Percentiles rank a stretch among this genome's conserved stretches.
Conservation (phyloP, 2,329 filamentous ascomycete species). For the Calonectria pseudoreteaudii region DNA sequence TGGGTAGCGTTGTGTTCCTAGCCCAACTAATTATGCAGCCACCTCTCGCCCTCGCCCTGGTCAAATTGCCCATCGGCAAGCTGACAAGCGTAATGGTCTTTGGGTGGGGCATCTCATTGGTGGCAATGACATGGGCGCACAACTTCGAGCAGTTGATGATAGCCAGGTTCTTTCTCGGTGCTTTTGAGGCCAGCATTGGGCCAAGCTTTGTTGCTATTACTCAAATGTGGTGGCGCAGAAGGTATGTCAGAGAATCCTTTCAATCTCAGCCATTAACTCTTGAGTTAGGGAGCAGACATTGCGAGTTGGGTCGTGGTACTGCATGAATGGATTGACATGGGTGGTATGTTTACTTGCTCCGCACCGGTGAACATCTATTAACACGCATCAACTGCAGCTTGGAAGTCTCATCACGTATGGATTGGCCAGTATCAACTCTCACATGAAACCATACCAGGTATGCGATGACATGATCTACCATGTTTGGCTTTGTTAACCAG, state of each 20-base stretch:
- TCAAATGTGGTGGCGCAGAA: slow-evolving; percentile 71
- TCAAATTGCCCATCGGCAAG: slow-evolving; percentile 71
- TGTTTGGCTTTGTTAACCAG: neutral
- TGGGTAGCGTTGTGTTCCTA: slow-evolving; percentile 71
- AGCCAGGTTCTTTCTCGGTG: slow-evolving; percentile 66
- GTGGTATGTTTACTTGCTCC: slow-evolving; percentile 51
- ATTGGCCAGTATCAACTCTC: slow-evolving; percentile 66
- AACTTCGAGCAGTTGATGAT: slow-evolving; percentile 62
- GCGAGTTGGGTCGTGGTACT: slow-evolving; percentile 69
- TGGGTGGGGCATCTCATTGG: slow-evolving; percentile 65
- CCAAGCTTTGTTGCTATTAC: slow-evolving; percentile 69
- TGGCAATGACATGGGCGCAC: slow-evolving; percentile 63
- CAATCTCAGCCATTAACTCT: slow-evolving; percentile 15
- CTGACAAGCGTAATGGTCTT: slow-evolving; percentile 69
- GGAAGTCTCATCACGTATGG: slow-evolving; percentile 69
- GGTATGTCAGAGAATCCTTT: slow-evolving; percentile 34
- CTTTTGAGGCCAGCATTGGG: slow-evolving; percentile 62
- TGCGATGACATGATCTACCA: neutral
- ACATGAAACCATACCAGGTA: slow-evolving; percentile 61
- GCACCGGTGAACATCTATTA: neutral
- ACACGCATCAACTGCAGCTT: slow-evolving; percentile 44
- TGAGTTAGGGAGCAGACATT: slow-evolving; percentile 64
- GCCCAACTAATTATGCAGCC: slow-evolving; percentile 70
- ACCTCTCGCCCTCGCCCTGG: slow-evolving; percentile 66
- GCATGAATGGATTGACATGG: slow-evolving; percentile 70